These are phyloP conservation scores for Colletotrichum salicis DNA, from an alignment of 2,329 filamentous ascomycete genomes.

Conservation along the genomic window DNA sequence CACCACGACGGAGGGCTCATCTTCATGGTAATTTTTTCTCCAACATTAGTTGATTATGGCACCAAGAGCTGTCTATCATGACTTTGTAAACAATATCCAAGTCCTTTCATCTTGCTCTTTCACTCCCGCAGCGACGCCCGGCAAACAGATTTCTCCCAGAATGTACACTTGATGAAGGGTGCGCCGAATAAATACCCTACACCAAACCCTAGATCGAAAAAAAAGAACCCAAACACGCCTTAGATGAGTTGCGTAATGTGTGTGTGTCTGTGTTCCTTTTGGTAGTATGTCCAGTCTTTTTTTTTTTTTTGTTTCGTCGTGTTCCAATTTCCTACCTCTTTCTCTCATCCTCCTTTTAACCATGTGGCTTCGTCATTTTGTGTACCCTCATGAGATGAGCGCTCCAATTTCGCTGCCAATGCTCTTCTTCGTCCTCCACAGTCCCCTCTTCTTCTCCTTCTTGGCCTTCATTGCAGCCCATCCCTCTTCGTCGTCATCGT, in stretches of 20 bases:
- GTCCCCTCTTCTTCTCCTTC: slow-evolving; percentile 73
- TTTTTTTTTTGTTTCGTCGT: slow-evolving; percentile 19
- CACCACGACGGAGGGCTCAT: neutral
- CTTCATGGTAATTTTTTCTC: slow-evolving; percentile 9
- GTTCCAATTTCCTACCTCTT: neutral
- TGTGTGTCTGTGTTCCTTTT: neutral
- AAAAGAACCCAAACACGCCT: slow-evolving; percentile 9
- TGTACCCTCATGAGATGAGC: slow-evolving; percentile 51
- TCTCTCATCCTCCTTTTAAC: neutral
- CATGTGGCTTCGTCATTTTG: neutral
- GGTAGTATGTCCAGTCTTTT: slow-evolving; percentile 34
- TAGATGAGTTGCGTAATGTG: slow-evolving; percentile 1
- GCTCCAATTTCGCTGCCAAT: slow-evolving; percentile 59
- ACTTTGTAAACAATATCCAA: slow-evolving; percentile 20
- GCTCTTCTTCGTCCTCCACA: slow-evolving; percentile 72
- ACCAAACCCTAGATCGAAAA: neutral
- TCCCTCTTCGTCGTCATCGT: slow-evolving; percentile 74
- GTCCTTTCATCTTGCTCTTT: slow-evolving; percentile 23
- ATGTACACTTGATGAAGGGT: slow-evolving; percentile 27
- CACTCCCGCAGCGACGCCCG: slow-evolving; percentile 14
- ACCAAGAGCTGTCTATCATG: slow-evolving; percentile 33
- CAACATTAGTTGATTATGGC: slow-evolving; percentile 36
- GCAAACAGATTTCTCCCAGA: slow-evolving; percentile 20
- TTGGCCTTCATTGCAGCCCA: slow-evolving; percentile 79
- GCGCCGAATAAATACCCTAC: slow-evolving; percentile 1